phyloP scores from a whole-genome alignment of 495 filamentous ascomycete species.

The Penicillium simplicissimum region DNA sequence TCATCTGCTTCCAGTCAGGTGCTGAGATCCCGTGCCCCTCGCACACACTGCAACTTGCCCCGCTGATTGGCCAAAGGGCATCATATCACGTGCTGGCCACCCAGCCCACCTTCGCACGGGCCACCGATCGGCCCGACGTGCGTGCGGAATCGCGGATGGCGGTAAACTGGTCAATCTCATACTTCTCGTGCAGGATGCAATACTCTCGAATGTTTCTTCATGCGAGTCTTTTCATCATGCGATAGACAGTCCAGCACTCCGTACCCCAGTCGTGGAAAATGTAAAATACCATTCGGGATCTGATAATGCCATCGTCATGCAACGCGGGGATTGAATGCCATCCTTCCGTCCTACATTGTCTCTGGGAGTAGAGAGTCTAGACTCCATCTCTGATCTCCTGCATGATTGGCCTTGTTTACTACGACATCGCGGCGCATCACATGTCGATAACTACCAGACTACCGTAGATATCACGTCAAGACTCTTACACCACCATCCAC shows the following conservation, averaged over 20 bases:
- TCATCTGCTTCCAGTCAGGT: slow-evolving; percentile 35
- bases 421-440: background rate
- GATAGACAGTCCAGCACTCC: background rate
- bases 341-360: background rate
- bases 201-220: background rate
- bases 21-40: slow-evolving; percentile 48
- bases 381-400: background rate
- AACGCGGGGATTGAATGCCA: slow-evolving; percentile 5
- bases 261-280: background rate
- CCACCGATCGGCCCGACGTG: slow-evolving; percentile 10
- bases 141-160: background rate
- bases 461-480: background rate
- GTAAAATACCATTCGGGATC: background rate
- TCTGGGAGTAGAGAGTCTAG: too few relatives aligned
- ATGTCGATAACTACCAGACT: background rate
- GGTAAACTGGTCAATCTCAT: background rate
- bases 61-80: slow-evolving; percentile 34
- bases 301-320: background rate
- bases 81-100: slow-evolving; percentile 19
- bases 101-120: slow-evolving; percentile 11
- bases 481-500: background rate
- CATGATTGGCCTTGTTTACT: background rate
- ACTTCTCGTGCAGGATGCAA: background rate
- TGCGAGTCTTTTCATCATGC: background rate
- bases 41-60: slow-evolving; percentile 9